A percentile compares a stretch with the other conserved stretches of the same genome.
These are phyloP conservation scores for Saccharum spontaneum DNA, from an alignment of 176 grass and related monocot genomes.

Conservation along the genomic window DNA sequence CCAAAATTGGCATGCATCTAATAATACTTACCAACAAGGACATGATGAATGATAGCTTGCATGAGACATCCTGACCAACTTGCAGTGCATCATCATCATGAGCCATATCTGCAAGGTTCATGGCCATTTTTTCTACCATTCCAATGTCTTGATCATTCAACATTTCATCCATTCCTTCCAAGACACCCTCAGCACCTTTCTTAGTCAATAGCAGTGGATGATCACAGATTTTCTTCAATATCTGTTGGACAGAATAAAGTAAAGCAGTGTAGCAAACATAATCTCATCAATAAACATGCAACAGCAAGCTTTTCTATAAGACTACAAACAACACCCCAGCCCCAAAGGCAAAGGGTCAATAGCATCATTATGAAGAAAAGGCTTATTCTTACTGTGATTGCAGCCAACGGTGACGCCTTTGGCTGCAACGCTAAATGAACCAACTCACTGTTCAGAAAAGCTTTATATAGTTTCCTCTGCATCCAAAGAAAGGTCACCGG, in stretches of 20 bases:
- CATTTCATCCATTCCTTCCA: conserved; percentile 84
- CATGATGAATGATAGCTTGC: conserved; percentile 91
- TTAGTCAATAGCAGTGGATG: conserved; percentile 85
- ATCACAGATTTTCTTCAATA: conserved; percentile 96
- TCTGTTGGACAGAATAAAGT: conserved; percentile 52
- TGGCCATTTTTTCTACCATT: conserved; percentile 81
- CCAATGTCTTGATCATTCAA: conserved; percentile 66
- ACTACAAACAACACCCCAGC: background rate
- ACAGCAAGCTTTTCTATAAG: background rate
- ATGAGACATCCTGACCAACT: conserved; percentile 72
- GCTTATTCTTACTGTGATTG: conserved; percentile 64
- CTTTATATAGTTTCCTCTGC: conserved; percentile 94
- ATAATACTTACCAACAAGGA: conserved; percentile 71
- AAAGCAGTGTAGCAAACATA: conserved; percentile 8
- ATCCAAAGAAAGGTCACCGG: conserved; percentile 16
- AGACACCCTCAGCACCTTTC: conserved; percentile 67
- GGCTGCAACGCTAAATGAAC: conserved; percentile 55
- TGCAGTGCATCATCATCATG: conserved; percentile 44
- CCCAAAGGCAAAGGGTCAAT: background rate
- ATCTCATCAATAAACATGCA: background rate
- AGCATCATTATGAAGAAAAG: conserved; percentile 22
- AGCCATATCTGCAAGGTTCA: conserved; percentile 76
- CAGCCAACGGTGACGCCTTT: conserved; percentile 66
- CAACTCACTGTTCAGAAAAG: conserved; percentile 84
- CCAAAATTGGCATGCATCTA: background rate